Base-by-base conservation (phyloP, 2,329 filamentous ascomycete species). In the Zymoseptoria crescenta region DNA sequence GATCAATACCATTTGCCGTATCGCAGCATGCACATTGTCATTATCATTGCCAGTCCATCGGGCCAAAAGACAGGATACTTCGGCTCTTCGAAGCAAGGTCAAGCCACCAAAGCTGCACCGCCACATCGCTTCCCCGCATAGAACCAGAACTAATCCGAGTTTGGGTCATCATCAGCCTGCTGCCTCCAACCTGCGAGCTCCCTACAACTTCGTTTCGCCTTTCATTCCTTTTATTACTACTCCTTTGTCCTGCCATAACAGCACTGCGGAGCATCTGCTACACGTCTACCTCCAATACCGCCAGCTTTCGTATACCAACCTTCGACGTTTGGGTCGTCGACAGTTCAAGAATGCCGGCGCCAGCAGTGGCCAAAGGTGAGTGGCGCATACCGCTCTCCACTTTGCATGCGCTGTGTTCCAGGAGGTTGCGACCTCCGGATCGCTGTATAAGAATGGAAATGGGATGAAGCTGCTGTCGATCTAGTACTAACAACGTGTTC, bases 291-390 rank as follows among this genome's bases (percentile, higher is more conserved):
- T 16, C 13, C 35, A 13, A 41, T 16, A n/a, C 9, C 4, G 13
- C 35, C 16, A 16, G 10, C 16, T 9, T 16, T 1, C 35, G 13
- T 4, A 41, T 41, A 41, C n/a, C n/a, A n/a, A n/a, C n/a, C 13
- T 13, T 41, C 35, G 35, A 41, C 3, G 1, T 16, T 41, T 41
- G 9, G 16, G 35, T 19, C 21, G 27, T 54, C 24, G 41, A 21
- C 6, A 13, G 27, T 8, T 20, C 49, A 27, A 56, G 35, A 19
- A 56, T 56, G 55, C 48, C 52, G 48, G 59, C 59, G 49, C 56
- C 59, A 20, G 53, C 57, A 48, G 59, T 58, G 50, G 59, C 59
- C 29, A 61, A 59, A 52, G 59, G 59, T 58, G 52, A 59, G 59
- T 56, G 35, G 35, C 35, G 35, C 35, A 41, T 48, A 56, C 24